Percentiles rank a stretch among this genome's conserved stretches.
These are phyloP conservation scores for Flaveria brownii DNA, from an alignment of 129 eudicot species.

Conservation along the genomic window DNA sequence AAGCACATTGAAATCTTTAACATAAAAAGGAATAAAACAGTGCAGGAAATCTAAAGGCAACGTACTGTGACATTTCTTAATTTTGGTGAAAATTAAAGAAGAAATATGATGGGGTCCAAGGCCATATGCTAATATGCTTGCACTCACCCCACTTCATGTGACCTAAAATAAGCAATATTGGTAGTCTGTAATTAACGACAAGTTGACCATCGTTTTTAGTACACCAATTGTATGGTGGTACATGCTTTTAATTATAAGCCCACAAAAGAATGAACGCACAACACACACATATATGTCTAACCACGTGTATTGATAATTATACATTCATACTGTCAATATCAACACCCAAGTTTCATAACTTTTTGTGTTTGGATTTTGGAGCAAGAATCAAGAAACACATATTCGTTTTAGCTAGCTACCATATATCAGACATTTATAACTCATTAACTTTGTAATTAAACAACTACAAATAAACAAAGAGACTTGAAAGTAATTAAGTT, in stretches of 20 bases:
- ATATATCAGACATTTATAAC: not conserved
- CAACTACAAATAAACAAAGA: not conserved
- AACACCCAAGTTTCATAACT: slow-evolving; percentile 28
- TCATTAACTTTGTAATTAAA: not conserved
- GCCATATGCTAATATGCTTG: slow-evolving; percentile 24
- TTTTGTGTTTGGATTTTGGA: slow-evolving; percentile 29
- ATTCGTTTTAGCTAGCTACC: slow-evolving; percentile 32
- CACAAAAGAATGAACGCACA: slow-evolving; percentile 26
- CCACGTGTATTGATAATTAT: slow-evolving; percentile 8
- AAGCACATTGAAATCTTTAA: not conserved
- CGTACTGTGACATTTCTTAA: not conserved
- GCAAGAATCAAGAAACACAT: slow-evolving; percentile 21
- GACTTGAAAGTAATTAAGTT: not conserved
- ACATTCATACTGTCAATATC: slow-evolving; percentile 23
- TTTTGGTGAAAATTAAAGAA: slow-evolving; percentile 1
- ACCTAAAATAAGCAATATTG: slow-evolving; percentile 24
- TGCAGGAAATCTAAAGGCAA: not conserved
- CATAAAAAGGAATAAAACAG: slow-evolving; percentile 16
- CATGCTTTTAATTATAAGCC: slow-evolving; percentile 3
- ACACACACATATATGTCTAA: slow-evolving; percentile 26
- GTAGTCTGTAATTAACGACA: slow-evolving; percentile 15
- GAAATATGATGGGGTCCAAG: slow-evolving; percentile 13
- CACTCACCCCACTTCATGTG: slow-evolving; percentile 44
- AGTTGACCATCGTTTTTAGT: slow-evolving; percentile 25
- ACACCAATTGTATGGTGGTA: slow-evolving; percentile 10